Percentiles rank a stretch among this genome's conserved stretches.
Evolutionary conservation across 1,139 yeast species (phyloP).

Genomic region (Yamadazyma atmosphaerica): DNA sequence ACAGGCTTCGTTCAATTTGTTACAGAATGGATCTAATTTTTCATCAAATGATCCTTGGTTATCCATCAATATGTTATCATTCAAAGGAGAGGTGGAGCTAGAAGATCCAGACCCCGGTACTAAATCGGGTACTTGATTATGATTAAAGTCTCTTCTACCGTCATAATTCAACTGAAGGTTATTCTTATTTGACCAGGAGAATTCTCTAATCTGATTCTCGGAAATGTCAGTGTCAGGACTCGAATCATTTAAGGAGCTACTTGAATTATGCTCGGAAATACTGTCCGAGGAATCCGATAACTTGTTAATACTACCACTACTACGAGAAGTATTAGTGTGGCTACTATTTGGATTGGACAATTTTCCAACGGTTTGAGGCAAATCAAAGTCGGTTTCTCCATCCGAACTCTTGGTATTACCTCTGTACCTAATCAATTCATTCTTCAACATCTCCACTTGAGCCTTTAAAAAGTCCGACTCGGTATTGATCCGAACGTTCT

Average conservation of each 20-base stretch:
- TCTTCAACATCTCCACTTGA: slow-evolving; percentile 74
- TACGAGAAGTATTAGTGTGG: slow-evolving; percentile 10
- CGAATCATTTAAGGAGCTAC: slow-evolving; percentile 17
- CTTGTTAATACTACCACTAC: slow-evolving; percentile 1
- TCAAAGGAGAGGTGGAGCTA: slow-evolving; percentile 40
- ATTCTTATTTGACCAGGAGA: slow-evolving; percentile 32
- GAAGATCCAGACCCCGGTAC: slow-evolving; percentile 30
- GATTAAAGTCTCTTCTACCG: no score
- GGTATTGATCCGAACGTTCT: slow-evolving; percentile 59
- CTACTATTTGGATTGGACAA: slow-evolving; percentile 25
- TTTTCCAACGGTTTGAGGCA: slow-evolving; percentile 36
- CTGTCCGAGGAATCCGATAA: slow-evolving; percentile 12
- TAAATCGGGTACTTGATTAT: slow-evolving; percentile 37
- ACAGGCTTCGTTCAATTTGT: slow-evolving; percentile 74
- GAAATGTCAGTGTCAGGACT: slow-evolving; percentile 25
- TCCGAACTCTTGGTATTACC: slow-evolving; percentile 23
- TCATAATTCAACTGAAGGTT: slow-evolving; percentile 16
- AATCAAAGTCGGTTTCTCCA: slow-evolving; percentile 35
- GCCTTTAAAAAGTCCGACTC: slow-evolving; percentile 74
- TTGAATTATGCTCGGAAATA: slow-evolving; percentile 14
- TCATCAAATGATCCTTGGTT: slow-evolving; percentile 37
- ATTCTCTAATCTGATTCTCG: slow-evolving; percentile 18
- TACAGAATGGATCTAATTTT: slow-evolving; percentile 65
- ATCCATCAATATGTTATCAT: slow-evolving; percentile 34
- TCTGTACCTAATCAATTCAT: slow-evolving; percentile 66